A percentile compares a stretch with the other conserved stretches of the same genome.
Evolutionary conservation across 176 grass and related monocot genomes (phyloP).

Genomic region (Oryza brachyantha): DNA sequence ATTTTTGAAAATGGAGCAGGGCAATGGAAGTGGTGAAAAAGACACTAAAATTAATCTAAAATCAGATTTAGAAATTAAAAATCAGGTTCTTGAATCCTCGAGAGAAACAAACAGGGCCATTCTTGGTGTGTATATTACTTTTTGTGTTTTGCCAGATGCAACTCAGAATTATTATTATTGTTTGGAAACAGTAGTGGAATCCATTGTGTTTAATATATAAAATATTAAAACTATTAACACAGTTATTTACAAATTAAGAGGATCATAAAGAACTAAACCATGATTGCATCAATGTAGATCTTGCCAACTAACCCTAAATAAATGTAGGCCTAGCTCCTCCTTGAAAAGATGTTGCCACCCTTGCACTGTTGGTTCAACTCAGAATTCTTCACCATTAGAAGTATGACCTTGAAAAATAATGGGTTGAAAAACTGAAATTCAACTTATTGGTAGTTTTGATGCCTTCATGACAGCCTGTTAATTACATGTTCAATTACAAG

Average conservation of each 20-base stretch:
- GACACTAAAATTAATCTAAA: not conserved
- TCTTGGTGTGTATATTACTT: not conserved
- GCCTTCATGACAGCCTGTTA: not conserved
- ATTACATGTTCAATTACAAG: conserved; percentile 42
- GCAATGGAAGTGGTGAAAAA: not conserved
- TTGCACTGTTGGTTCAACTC: too few relatives aligned
- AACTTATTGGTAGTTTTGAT: not conserved
- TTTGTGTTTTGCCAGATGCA: not conserved
- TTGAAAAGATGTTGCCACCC: too few relatives aligned
- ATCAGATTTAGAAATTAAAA: not conserved
- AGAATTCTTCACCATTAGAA: too few relatives aligned
- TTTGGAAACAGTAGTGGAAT: too few relatives aligned
- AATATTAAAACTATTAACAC: too few relatives aligned
- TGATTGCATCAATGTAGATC: too few relatives aligned
- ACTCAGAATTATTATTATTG: conserved; percentile 15
- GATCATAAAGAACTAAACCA: too few relatives aligned
- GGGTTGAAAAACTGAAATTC: not conserved
- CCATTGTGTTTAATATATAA: too few relatives aligned
- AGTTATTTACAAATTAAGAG: too few relatives aligned
- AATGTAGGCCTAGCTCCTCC: too few relatives aligned
- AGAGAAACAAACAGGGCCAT: not conserved
- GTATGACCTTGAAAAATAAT: not conserved
- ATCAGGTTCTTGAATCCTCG: not conserved
- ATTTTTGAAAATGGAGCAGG: not conserved
- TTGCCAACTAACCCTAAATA: too few relatives aligned